These are phyloP conservation scores for Cucumis melo DNA, from an alignment of 306 rosid species.

Conservation along the genomic window DNA sequence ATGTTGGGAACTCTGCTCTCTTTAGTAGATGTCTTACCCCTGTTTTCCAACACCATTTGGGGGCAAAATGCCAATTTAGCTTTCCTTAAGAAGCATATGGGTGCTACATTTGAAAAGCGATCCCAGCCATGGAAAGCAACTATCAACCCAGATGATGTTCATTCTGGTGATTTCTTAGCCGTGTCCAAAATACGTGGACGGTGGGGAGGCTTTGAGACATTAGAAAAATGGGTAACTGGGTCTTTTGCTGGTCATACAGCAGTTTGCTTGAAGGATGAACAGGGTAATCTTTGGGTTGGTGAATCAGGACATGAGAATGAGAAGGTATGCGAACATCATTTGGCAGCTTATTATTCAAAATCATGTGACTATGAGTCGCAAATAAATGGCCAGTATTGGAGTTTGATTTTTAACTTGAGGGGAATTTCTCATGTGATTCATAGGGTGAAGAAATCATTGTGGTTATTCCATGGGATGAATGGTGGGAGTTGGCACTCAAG, in stretches of 20 bases:
- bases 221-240: slow-evolving; percentile 97
- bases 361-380: not conserved
- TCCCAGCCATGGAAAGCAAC: slow-evolving; percentile 57
- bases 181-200: slow-evolving; percentile 95
- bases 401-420: not conserved
- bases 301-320: slow-evolving; percentile 99
- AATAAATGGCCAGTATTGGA: not conserved
- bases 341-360: not conserved
- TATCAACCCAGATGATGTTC: slow-evolving; percentile 76
- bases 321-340: slow-evolving; percentile 37
- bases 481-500: slow-evolving; percentile 84
- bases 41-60: slow-evolving; percentile 82
- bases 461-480: slow-evolving; percentile 87
- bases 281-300: slow-evolving; percentile 92
- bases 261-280: slow-evolving; percentile 92
- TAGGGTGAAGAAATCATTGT: slow-evolving; percentile 96
- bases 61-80: slow-evolving; percentile 77
- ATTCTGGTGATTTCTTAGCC: slow-evolving; percentile 87
- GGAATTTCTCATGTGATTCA: not conserved
- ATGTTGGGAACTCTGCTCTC: slow-evolving; percentile 91
- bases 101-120: slow-evolving; percentile 74
- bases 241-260: slow-evolving; percentile 99
- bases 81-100: slow-evolving; percentile 83
- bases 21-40: slow-evolving; percentile 71
- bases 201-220: slow-evolving; percentile 98